Evolutionary conservation across 352 stramenopile species (phyloP).

Genomic region (Pythium folliculosum): DNA sequence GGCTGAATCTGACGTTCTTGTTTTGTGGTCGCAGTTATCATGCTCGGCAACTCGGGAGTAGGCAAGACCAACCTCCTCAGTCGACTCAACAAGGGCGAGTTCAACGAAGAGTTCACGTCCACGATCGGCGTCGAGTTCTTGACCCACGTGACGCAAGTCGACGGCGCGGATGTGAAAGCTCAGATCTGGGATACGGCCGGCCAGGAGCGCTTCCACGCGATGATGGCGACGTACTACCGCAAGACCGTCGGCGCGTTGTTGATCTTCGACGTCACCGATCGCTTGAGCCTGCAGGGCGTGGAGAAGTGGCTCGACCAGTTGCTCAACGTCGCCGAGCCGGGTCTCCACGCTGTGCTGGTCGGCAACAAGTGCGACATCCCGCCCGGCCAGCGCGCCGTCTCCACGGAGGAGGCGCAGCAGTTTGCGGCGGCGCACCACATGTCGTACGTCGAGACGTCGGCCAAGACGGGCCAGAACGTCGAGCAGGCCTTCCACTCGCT

Average conservation of each 20-base stretch:
- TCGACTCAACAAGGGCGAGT: constrained; percentile 81
- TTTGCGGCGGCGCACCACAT: constrained; percentile 73
- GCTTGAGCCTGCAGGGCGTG: constrained; percentile 50
- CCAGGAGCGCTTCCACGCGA: constrained; percentile 85
- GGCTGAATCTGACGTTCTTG: background rate
- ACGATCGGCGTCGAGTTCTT: constrained; percentile 89
- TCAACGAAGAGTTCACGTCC: constrained; percentile 81
- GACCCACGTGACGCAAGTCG: constrained; percentile 75
- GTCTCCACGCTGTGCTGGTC: constrained; percentile 64
- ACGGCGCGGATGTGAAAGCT: constrained; percentile 72
- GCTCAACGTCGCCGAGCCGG: constrained; percentile 70
- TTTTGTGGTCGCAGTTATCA: constrained; percentile 44
- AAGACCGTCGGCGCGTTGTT: constrained; percentile 76
- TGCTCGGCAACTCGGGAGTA: constrained; percentile 85
- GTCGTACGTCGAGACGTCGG: constrained; percentile 80
- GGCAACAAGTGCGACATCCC: constrained; percentile 78
- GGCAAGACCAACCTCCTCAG: constrained; percentile 87
- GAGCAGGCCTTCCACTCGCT: constrained; percentile 60
- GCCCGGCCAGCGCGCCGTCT: constrained; percentile 43
- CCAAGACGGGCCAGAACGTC: constrained; percentile 72
- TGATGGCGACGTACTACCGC: constrained; percentile 90
- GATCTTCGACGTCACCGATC: constrained; percentile 76
- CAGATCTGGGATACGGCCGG: constrained; percentile 90
- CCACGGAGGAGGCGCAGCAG: constrained; percentile 58
- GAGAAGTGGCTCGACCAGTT: constrained; percentile 77